phyloP scores from a whole-genome alignment of 2,329 filamentous ascomycete genomes.

The Taxawa tesnikishii region DNA sequence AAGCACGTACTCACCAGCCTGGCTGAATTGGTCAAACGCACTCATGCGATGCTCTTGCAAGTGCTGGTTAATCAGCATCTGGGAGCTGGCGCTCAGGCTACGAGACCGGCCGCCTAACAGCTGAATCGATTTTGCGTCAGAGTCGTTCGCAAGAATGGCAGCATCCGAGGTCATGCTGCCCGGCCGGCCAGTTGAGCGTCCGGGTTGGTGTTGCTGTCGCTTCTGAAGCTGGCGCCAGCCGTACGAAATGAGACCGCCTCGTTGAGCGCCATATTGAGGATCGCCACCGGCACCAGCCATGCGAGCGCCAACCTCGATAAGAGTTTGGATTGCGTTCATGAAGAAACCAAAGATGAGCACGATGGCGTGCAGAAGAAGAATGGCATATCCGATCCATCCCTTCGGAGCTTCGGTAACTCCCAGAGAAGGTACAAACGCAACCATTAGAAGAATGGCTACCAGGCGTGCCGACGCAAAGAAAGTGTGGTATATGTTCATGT shows the following conservation, averaged over 20 bases:
- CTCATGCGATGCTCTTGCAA: constrained; percentile 25
- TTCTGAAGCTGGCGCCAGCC: constrained; percentile 80
- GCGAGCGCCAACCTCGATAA: constrained; percentile 77
- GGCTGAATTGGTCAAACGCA: constrained; percentile 40
- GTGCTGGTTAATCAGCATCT: constrained; percentile 44
- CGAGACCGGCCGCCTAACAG: constrained; percentile 41
- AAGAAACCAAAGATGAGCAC: constrained; percentile 88
- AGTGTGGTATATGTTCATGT: constrained; percentile 93
- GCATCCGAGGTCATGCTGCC: constrained; percentile 71
- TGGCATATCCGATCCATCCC: constrained; percentile 91
- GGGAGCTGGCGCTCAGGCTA: constrained; percentile 51
- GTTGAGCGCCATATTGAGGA: constrained; percentile 28
- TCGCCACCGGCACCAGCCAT: constrained; percentile 74
- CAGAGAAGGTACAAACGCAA: constrained; percentile 71
- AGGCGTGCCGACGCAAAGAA: constrained; percentile 71
- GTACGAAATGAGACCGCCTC: constrained; percentile 60
- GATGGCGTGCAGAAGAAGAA: constrained; percentile 71
- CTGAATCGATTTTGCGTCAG: constrained; percentile 48
- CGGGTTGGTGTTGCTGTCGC: constrained; percentile 39
- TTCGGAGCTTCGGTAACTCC: constrained; percentile 67
- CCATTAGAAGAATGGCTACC: constrained; percentile 41
- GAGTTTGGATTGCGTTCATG: constrained; percentile 78
- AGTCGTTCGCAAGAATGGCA: constrained; percentile 63
- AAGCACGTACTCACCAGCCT: constrained; percentile 38
- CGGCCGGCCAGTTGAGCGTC: constrained; percentile 46